Conservation (phyloP, 805 yeast genomes). For the Jamesozyma jinghongensis region DNA sequence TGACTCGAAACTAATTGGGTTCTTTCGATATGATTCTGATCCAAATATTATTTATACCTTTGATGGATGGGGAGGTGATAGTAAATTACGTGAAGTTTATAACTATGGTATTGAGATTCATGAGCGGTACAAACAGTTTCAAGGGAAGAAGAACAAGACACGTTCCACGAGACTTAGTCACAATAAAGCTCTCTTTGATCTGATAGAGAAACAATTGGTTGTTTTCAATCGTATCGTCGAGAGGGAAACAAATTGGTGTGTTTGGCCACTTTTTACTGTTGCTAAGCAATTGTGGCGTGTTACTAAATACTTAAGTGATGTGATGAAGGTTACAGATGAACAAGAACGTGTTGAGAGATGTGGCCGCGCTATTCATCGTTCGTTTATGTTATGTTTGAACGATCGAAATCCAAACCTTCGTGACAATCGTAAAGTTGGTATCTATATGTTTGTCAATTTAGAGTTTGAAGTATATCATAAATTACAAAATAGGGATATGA, state of each 20-base stretch:
- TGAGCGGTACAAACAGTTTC: neutral
- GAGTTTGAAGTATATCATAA: constrained; percentile 62
- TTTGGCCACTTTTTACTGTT: constrained; percentile 14
- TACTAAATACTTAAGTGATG: neutral
- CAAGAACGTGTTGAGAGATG: constrained; percentile 33
- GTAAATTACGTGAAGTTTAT: constrained; percentile 11
- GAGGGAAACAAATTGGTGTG: constrained; percentile 43
- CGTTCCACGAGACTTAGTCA: neutral
- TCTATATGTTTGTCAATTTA: constrained; percentile 61
- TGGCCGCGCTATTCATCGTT: constrained; percentile 56
- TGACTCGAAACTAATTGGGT: constrained; percentile 5
- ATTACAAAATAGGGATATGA: constrained; percentile 59
- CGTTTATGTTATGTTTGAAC: constrained; percentile 68
- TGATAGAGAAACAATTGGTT: constrained; percentile 35
- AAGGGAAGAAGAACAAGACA: constrained; percentile 1
- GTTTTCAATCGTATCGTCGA: constrained; percentile 46
- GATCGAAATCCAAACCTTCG: constrained; percentile 53
- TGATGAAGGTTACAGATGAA: neutral
- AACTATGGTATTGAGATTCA: constrained; percentile 3
- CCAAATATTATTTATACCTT: constrained; percentile 2
- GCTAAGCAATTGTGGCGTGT: constrained; percentile 10
- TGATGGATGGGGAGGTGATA: constrained; percentile 1
- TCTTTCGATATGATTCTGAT: neutral
- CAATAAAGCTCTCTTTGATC: constrained; percentile 12
- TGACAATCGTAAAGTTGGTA: constrained; percentile 49